Base-by-base conservation (phyloP, 208 protist species). In the Leptomonas pyrrhocoris region DNA sequence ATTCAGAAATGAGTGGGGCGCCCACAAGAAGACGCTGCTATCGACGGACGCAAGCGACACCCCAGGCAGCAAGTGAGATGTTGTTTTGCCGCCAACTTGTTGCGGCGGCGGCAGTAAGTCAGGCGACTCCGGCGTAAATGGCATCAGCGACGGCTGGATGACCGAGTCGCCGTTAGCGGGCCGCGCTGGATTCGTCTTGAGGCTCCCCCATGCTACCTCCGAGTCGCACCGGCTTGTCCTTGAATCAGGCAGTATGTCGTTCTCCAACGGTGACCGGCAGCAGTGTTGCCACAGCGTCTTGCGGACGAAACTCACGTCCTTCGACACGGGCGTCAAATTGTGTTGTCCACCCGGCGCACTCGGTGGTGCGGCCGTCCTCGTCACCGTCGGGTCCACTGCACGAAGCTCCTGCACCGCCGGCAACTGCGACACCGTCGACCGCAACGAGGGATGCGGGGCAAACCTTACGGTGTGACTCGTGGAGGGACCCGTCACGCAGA, bases 11-110 rank as follows among this genome's bases (percentile, higher is more conserved):
- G 60, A 65, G 0, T n/a, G 60, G 11, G 46, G 11, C 6, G 60
- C 53, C 0, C 42, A 16, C n/a, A 30, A 65, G 31, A 65, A 55
- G 13, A 16, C 46, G 46, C 60, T 65, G 45, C 60, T 43, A 45
- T 65, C 18, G 5, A 11, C 4, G 1, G 60, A 21, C 2, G n/a
- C 12, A 3, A 30, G 43, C 2, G 21, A 55, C 2, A 19, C 53
- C 11, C 38, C 60, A 21, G 31, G 46, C 43, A 65, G 45, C 28
- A 43, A 30, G 45, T 55, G 60, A 27, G 60, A 45, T 3, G 15
- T 12, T 19, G 42, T 46, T 3, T 8, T 18, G 3, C 8, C 12
- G 31, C 31, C 31, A 7, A 55, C 2, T 0, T 30, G 40, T 28
- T 64, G 40, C 58, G 27, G 28, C 18, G 30, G 45, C 27, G 58